These are phyloP conservation scores for Phytophthora rubi DNA, from an alignment of 352 stramenopile genomes.

Conservation along the genomic window DNA sequence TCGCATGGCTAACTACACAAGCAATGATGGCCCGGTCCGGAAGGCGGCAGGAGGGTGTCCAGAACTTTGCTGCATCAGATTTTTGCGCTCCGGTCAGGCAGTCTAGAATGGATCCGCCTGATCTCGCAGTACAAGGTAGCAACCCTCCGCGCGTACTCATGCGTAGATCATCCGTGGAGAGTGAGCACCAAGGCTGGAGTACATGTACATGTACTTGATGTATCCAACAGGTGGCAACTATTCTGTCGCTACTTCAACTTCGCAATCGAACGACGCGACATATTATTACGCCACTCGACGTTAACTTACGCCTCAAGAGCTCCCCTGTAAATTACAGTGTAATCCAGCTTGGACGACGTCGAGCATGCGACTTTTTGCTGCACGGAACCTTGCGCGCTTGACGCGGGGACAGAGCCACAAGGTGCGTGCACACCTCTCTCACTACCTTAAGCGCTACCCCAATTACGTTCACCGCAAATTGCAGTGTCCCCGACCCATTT, in stretches of 20 bases:
- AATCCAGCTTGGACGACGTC: neutral
- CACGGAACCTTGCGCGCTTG: slow-evolving; percentile 38
- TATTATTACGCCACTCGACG: neutral
- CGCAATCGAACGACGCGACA: neutral
- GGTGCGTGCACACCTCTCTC: slow-evolving; percentile 22
- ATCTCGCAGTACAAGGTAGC: no score
- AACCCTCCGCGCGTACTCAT: no score
- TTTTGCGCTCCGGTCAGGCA: neutral
- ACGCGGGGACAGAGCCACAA: slow-evolving; percentile 36
- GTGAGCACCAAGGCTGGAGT: no score
- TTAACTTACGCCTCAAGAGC: neutral
- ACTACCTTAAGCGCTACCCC: neutral
- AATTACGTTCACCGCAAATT: neutral
- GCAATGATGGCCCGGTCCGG: no score
- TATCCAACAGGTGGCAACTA: no score
- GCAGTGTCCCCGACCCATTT: neutral
- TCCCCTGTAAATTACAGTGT: neutral
- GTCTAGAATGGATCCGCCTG: no score
- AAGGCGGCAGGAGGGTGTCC: neutral
- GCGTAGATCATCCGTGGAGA: no score
- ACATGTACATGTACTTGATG: no score
- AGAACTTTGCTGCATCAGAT: neutral
- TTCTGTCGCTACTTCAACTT: slow-evolving; percentile 3
- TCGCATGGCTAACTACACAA: neutral
- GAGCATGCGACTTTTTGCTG: slow-evolving; percentile 42